Percentiles rank a stretch among this genome's conserved stretches.
Evolutionary conservation across 2,329 filamentous ascomycete species (phyloP).

Genomic region (Lasiodiplodia theobromae): DNA sequence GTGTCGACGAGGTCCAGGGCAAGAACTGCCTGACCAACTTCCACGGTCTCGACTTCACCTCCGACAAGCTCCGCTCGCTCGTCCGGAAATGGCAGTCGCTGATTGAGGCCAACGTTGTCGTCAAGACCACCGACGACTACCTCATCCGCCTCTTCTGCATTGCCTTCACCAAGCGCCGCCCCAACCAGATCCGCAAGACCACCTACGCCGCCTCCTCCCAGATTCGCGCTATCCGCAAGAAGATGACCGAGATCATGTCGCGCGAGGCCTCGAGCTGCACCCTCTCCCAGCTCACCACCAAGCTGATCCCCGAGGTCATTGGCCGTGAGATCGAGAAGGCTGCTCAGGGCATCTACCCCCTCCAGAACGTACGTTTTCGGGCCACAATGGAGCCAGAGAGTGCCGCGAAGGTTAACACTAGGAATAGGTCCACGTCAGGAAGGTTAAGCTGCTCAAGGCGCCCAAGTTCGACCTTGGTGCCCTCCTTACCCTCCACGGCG

Average conservation of each 20-base stretch:
- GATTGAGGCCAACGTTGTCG: slow-evolving; percentile 99
- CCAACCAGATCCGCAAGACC: slow-evolving; percentile 99
- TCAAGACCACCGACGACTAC: slow-evolving; percentile 99
- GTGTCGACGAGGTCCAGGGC: slow-evolving; percentile 98
- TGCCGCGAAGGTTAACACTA: slow-evolving; percentile 35
- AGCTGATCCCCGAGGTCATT: slow-evolving; percentile 99
- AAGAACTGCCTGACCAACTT: slow-evolving; percentile 99
- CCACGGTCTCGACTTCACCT: slow-evolving; percentile 99
- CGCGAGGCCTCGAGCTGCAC: slow-evolving; percentile 95
- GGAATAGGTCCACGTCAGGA: slow-evolving; percentile 93
- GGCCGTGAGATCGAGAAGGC: slow-evolving; percentile 99
- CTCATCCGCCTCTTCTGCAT: slow-evolving; percentile 99
- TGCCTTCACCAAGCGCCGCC: slow-evolving; percentile 98
- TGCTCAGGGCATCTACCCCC: slow-evolving; percentile 98
- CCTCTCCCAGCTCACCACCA: slow-evolving; percentile 93
- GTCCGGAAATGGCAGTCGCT: slow-evolving; percentile 99
- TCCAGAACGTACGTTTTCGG: slow-evolving; percentile 81
- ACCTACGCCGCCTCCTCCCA: slow-evolving; percentile 97
- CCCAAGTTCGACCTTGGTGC: slow-evolving; percentile 99
- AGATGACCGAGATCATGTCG: slow-evolving; percentile 99
- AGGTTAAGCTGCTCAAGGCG: slow-evolving; percentile 98
- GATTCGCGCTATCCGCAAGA: slow-evolving; percentile 97
- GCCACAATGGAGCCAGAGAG: slow-evolving; percentile 8
- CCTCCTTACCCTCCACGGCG: slow-evolving; percentile 95
- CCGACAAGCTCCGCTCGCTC: slow-evolving; percentile 98